A percentile compares a stretch with the other conserved stretches of the same genome.
Conservation (phyloP, 805 yeast species). For the Zygotorulaspora florentina region DNA sequence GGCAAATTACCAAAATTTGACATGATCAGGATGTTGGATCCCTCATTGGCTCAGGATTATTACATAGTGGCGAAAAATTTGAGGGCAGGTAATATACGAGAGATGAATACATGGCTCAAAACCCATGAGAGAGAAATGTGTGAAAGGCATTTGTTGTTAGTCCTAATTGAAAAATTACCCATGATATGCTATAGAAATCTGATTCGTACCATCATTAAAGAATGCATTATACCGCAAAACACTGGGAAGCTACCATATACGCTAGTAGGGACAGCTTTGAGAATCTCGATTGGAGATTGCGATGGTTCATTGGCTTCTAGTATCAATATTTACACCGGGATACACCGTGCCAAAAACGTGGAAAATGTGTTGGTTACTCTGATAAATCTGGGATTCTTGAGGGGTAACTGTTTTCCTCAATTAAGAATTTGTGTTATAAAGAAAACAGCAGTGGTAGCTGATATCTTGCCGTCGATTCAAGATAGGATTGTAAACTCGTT, state of each 20-base stretch:
- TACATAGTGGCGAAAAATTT: constrained; percentile 38
- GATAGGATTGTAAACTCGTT: constrained; percentile 27
- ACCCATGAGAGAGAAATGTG: constrained; percentile 33
- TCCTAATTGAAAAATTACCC: constrained; percentile 41
- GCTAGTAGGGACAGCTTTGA: constrained; percentile 17
- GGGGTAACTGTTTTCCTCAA: constrained; percentile 35
- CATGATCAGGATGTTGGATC: constrained; percentile 23
- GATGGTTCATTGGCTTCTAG: background rate
- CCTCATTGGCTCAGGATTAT: constrained; percentile 36
- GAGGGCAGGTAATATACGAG: constrained; percentile 41
- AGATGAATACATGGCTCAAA: constrained; percentile 35
- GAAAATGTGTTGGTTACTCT: constrained; percentile 32
- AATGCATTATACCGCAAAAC: constrained; percentile 17
- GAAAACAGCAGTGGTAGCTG: constrained; percentile 24
- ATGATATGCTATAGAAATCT: constrained; percentile 42
- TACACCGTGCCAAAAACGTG: constrained; percentile 23
- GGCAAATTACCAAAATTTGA: constrained; percentile 48
- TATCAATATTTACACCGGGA: constrained; percentile 22
- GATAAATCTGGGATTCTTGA: constrained; percentile 28
- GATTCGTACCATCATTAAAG: constrained; percentile 19
- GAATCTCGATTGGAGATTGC: constrained; percentile 18
- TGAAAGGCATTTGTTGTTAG: constrained; percentile 32
- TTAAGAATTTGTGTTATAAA: constrained; percentile 29
- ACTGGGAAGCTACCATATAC: constrained; percentile 29
- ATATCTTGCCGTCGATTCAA: constrained; percentile 29